Base-by-base conservation (phyloP, 2,329 filamentous ascomycete genomes). In the Fusarium ramigenum region DNA sequence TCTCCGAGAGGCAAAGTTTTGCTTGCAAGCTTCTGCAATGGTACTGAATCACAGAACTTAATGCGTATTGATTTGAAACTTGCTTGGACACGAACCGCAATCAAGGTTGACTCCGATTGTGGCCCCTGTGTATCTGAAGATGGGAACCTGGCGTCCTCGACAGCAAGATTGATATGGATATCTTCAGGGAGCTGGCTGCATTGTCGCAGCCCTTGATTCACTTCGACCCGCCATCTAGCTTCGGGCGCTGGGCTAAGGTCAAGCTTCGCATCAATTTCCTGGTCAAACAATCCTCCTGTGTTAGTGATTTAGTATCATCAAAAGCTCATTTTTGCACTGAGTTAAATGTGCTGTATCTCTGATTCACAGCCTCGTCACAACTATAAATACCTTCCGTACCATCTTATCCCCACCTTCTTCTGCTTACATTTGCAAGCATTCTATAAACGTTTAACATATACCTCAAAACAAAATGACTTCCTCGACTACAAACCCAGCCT, bases 181-280 rank as follows among this genome's bases (percentile, higher is more conserved):
- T n/a, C n/a, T n/a, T n/a, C n/a, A n/a, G n/a, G n/a, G n/a, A n/a
- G n/a, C n/a, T 36, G 16, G 16, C 47, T 19, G 8, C n/a, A 9
- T 7, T 15, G 8, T 8, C 25, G 11, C 15, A 25, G 10, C 9
- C 30, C 3, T 4, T 19, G 16, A 36, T 15, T 36, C 16, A 19
- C 16, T 23, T 9, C 9, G 8, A 19, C 15, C 8, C 8, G 16
- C 16, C 16, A 19, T 23, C 39, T 53, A 44, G 25, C 39, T 53
- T 64, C 18, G 21, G 62, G 62, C 59, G 62, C 59, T 28, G 36
- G 46, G 39, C 36, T 63, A 63, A 34, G 39, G 46, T 65, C 34
- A 65, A 54, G 34, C 34, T 65, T 54, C 21, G 32, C 47, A 42
- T 16, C 21, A 36, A 64, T 57, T 56, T 64, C 47, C 23, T 57